Base-by-base conservation (phyloP, 495 filamentous ascomycete species). In the Neurospora sp. region DNA sequence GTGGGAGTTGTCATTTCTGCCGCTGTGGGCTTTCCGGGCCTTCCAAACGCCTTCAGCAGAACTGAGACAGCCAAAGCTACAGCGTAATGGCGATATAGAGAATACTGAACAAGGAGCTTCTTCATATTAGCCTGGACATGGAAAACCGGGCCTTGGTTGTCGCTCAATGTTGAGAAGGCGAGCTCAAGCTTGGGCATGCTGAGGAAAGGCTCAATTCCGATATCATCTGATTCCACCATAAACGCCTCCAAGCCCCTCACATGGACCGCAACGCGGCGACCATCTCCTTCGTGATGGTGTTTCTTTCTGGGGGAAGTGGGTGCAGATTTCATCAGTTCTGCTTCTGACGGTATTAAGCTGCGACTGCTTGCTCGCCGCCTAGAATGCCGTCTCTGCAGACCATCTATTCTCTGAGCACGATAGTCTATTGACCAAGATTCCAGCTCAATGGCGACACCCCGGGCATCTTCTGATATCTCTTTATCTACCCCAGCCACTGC, bases 401-500 rank as follows among this genome's bases (percentile, higher is more conserved):
- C 78, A 70, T 94, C 91, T 9, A 87, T 83, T 76, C 90, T 93
- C 75, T 96, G 91, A 18, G 93, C 91, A 73, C 90, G 90, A 81
- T 98, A 99, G 73, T 98, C 94, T 9, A 94, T 90, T 2, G 91
- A 92, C 93, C 93, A 97, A 0, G 91, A 93, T 74, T 97, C 93
- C 14, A 98, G 81, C 75, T 98, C 93, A 10, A 98, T 76, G 3
- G 93, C 93, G 69, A 96, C 85, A 31, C 96, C 96, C 65, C 93
- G 88, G 9, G 91, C 89, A 40, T 92, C 86, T 59, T 89, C 87
- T 7, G 94, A 96, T 37, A 97, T 92, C 5, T 91, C 88, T 35
- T 87, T 82, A 78, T 98, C 96, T 44, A 95, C 85, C 4, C 96
- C 96, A 27, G 96, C 96, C 69, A 98, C 87, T 79, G 98, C 96